A percentile compares a stretch with the other conserved stretches of the same genome.
phyloP scores from a whole-genome alignment of 257 asterid genomes.

The Salvia rosmarinus region DNA sequence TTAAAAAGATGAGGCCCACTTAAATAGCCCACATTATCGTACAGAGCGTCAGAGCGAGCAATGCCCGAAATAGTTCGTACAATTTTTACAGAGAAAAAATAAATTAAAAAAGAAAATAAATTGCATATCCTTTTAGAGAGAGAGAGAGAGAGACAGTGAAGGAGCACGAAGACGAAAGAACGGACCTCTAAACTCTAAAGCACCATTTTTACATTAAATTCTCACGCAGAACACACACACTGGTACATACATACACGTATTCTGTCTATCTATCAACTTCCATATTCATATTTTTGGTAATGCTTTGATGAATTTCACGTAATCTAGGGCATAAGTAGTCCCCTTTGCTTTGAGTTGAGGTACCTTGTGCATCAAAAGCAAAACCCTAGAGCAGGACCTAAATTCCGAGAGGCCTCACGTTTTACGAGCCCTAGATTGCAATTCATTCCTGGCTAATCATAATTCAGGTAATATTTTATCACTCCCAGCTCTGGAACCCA shows the following conservation, averaged over 20 bases:
- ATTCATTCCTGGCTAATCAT: slow-evolving; percentile 37
- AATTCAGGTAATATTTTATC: slow-evolving; percentile 52
- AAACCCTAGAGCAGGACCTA: slow-evolving; percentile 51
- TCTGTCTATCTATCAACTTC: slow-evolving; percentile 29
- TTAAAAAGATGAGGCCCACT: slow-evolving; percentile 19
- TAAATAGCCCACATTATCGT: slow-evolving; percentile 30
- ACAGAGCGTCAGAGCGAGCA: neutral
- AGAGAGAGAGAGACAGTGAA: slow-evolving; percentile 44
- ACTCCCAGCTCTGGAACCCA: slow-evolving; percentile 43
- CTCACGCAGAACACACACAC: slow-evolving; percentile 44
- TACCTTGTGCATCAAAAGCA: slow-evolving; percentile 53
- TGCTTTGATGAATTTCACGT: slow-evolving; percentile 38
- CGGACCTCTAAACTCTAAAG: slow-evolving; percentile 36
- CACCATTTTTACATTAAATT: slow-evolving; percentile 42
- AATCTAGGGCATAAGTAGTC: slow-evolving; percentile 37
- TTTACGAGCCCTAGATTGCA: slow-evolving; percentile 47
- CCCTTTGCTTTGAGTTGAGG: slow-evolving; percentile 56
- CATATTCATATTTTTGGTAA: slow-evolving; percentile 27
- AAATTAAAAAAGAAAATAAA: slow-evolving; percentile 10
- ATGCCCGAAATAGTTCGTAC: slow-evolving; percentile 26
- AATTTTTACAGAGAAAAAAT: slow-evolving; percentile 24
- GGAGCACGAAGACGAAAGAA: slow-evolving; percentile 41
- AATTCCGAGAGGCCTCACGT: slow-evolving; percentile 35
- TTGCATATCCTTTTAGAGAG: slow-evolving; percentile 37
- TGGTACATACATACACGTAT: slow-evolving; percentile 33